phyloP scores from a whole-genome alignment of 2,329 filamentous ascomycete species.

The Zymoseptoria ardabiliae region DNA sequence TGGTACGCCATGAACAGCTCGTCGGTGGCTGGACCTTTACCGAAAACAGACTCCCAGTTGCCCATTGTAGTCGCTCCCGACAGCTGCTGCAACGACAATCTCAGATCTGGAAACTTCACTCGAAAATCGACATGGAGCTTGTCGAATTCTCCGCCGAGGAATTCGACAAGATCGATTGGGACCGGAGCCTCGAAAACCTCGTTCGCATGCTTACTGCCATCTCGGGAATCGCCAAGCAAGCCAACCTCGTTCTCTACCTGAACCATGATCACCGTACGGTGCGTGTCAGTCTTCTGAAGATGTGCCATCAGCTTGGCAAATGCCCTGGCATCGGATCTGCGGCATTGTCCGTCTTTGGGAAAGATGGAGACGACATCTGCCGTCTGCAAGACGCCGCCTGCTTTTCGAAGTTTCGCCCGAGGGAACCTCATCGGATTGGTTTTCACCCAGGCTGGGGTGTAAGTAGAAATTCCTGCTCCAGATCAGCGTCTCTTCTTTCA shows the following conservation, averaged over 20 bases:
- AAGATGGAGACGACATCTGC: slow-evolving; percentile 34
- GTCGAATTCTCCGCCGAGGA: slow-evolving; percentile 3
- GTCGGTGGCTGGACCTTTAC: slow-evolving; percentile 32
- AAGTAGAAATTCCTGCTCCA: slow-evolving; percentile 29
- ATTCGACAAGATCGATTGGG: slow-evolving; percentile 30
- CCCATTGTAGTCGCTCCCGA: slow-evolving; percentile 12
- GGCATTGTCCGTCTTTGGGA: slow-evolving; percentile 24
- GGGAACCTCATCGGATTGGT: slow-evolving; percentile 28
- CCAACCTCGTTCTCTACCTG: slow-evolving; percentile 53
- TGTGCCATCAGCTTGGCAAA: slow-evolving; percentile 35
- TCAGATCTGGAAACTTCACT: neutral
- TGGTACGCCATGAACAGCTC: slow-evolving; percentile 46
- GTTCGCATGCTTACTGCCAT: slow-evolving; percentile 38
- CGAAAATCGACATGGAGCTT: slow-evolving; percentile 16
- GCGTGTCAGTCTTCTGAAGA: slow-evolving; percentile 38
- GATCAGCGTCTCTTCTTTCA: neutral
- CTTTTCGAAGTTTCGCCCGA: slow-evolving; percentile 24
- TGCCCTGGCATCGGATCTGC: slow-evolving; percentile 33
- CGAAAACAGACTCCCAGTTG: slow-evolving; percentile 37
- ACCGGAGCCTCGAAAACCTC: slow-evolving; percentile 34
- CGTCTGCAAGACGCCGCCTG: slow-evolving; percentile 2
- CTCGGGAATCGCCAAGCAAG: slow-evolving; percentile 46
- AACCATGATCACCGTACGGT: slow-evolving; percentile 48
- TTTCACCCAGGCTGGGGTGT: slow-evolving; percentile 36
- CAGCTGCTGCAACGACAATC: neutral